Evolutionary conservation across 2,329 filamentous ascomycete genomes (phyloP), one percentile per base, ranked within the genome.

Genomic region (Colletotrichum abscissum): DNA sequence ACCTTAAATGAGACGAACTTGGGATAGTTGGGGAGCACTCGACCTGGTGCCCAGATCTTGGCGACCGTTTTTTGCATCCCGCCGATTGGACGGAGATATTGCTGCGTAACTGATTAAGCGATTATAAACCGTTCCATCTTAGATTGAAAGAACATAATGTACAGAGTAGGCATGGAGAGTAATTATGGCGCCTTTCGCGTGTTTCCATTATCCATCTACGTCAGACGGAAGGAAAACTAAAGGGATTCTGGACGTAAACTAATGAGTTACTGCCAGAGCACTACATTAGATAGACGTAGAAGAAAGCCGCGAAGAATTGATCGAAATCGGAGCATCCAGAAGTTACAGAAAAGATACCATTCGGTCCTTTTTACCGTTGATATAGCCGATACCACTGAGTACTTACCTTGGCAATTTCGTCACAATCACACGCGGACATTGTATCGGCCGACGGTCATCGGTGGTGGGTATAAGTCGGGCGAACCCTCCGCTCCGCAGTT

Each of bases 11-110:
- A 56, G 54, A 72, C 67, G 60, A 64, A 56, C 67, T 59, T 63
- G 67, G 42, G 59, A 42, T 54, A 49, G 54, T 59, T 69, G 70
- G 42, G 59, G 28, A 35, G 42, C 14, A 49, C 28, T 22, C 30
- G 38, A 55, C 30, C 6, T 14, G n/a, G 26, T 4, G 52, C 9
- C 59, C 38, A 35, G 24, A 35, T 55, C 54, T 49, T 69, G 66
- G 54, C 66, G 24, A 69, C 22, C n/a, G 14, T n/a, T 28, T 14
- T 11, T 11, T 33, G 22, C n/a, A 56, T 70, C 60, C 49, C 46
- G 67, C 70, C 46, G 67, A 73, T 73, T 73, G 67, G 70, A 56
- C 38, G 70, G 67, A 73, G 67, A 65, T 70, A 62, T 55, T 68
- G 52, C 62, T 42, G 60, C 63, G 46, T 24, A 38, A 64, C 66